A percentile compares a stretch with the other conserved stretches of the same genome.
These are phyloP conservation scores for Iberis pinnata DNA, from an alignment of 345 rosid species.

Conservation along the genomic window DNA sequence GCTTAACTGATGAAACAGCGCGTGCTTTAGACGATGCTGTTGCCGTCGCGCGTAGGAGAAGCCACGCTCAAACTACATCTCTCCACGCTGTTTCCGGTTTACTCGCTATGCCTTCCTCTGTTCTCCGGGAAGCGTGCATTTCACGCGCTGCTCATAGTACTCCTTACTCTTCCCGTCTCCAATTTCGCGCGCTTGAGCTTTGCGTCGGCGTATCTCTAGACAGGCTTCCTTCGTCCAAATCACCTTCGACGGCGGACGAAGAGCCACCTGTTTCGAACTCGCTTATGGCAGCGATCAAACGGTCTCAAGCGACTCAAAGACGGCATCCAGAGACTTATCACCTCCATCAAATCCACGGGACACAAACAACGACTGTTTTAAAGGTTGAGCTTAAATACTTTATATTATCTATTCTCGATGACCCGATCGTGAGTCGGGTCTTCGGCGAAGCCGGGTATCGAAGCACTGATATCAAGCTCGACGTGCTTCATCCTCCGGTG, in stretches of 20 bases:
- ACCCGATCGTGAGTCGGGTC: constrained; percentile 63
- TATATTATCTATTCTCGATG: constrained; percentile 56
- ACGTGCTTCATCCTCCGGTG: constrained; percentile 52
- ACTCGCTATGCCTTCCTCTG: constrained; percentile 42
- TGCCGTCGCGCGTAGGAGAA: constrained; percentile 50
- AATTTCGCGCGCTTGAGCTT: constrained; percentile 59
- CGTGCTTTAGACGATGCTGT: constrained; percentile 63
- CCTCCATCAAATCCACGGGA: constrained; percentile 46
- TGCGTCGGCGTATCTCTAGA: constrained; percentile 58
- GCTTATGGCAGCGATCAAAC: constrained; percentile 87
- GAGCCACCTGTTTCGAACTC: constrained; percentile 69
- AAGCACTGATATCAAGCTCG: constrained; percentile 54
- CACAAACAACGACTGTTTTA: constrained; percentile 35
- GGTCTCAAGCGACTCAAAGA: constrained; percentile 87
- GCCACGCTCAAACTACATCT: constrained; percentile 64
- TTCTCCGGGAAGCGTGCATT: constrained; percentile 53
- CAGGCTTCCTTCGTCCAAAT: constrained; percentile 40
- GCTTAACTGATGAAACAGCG: constrained; percentile 58
- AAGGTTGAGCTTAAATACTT: constrained; percentile 60
- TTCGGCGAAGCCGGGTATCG: constrained; percentile 64
- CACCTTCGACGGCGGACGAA: neutral
- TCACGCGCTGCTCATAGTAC: constrained; percentile 42
- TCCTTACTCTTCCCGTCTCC: constrained; percentile 43
- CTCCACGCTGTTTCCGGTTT: constrained; percentile 63
- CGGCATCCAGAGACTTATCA: constrained; percentile 76